Evolutionary conservation across 805 yeast genomes (phyloP).

Genomic region (Debaryomyces prosopidis): DNA sequence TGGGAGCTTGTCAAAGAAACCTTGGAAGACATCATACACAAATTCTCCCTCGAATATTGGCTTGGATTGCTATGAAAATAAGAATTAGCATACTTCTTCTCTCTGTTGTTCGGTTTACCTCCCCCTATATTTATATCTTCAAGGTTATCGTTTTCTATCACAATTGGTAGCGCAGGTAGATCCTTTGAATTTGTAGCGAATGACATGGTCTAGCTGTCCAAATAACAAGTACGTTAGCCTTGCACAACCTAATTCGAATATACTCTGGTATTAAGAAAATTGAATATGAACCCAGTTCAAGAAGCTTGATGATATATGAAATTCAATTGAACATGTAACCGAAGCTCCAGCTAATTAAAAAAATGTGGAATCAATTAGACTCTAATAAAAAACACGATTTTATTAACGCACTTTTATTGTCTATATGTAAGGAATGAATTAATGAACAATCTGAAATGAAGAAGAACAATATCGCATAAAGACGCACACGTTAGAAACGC

Average conservation of each 20-base stretch:
- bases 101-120: not conserved
- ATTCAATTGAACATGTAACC: not conserved
- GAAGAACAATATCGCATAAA: too few species aligned
- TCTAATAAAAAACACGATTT: not conserved
- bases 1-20: not conserved
- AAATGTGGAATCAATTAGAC: not conserved
- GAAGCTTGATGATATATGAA: not conserved
- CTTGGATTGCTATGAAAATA: not conserved
- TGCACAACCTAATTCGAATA: too few species aligned
- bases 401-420: not conserved
- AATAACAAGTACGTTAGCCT: too few species aligned
- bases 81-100: not conserved
- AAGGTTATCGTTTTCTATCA: slow-evolving; percentile 7
- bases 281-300: not conserved
- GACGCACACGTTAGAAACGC: too few species aligned
- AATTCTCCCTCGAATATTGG: not conserved
- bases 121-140: slow-evolving; percentile 6
- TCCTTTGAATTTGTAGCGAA: slow-evolving; percentile 6
- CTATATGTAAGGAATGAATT: not conserved
- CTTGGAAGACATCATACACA: not conserved
- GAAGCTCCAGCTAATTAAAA: not conserved
- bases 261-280: not conserved
- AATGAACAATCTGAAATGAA: not conserved
- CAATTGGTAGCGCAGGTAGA: slow-evolving; percentile 7
- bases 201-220: slow-evolving; percentile 5